Conservation (phyloP, 305 asterid species). For the Andrographis paniculata region DNA sequence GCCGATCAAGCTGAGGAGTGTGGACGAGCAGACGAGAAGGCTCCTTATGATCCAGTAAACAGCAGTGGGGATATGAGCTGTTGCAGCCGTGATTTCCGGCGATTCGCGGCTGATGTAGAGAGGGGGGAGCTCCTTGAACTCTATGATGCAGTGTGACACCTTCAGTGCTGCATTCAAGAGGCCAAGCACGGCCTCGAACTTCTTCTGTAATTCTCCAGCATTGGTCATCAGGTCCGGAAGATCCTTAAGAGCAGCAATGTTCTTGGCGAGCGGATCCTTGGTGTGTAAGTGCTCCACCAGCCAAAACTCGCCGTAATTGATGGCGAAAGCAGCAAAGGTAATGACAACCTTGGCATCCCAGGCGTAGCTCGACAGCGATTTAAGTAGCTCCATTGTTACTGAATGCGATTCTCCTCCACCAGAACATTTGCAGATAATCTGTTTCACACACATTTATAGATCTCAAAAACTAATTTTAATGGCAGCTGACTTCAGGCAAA, state of each 20-base stretch:
- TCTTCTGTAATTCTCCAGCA: slow-evolving; percentile 28
- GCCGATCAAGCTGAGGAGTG: slow-evolving; percentile 60
- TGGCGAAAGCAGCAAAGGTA: slow-evolving; percentile 67
- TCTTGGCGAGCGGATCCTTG: slow-evolving; percentile 53
- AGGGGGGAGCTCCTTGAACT: slow-evolving; percentile 61
- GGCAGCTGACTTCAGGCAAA: no score
- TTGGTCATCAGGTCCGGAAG: slow-evolving; percentile 50
- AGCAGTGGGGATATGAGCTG: slow-evolving; percentile 69
- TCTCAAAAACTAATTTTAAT: no score
- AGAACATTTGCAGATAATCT: slow-evolving; percentile 56
- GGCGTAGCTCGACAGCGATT: slow-evolving; percentile 44
- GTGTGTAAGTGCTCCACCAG: slow-evolving; percentile 60
- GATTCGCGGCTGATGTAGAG: slow-evolving; percentile 39
- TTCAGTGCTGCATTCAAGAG: slow-evolving; percentile 31
- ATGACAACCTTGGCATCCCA: slow-evolving; percentile 88
- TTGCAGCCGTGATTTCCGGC: slow-evolving; percentile 42
- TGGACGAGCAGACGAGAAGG: slow-evolving; percentile 55
- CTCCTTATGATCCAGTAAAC: slow-evolving; percentile 78
- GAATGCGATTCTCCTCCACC: slow-evolving; percentile 65
- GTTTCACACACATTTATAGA: slow-evolving; percentile 13
- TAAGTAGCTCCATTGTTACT: slow-evolving; percentile 56
- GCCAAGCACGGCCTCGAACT: slow-evolving; percentile 33
- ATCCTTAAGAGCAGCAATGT: slow-evolving; percentile 69
- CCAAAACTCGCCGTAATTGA: slow-evolving; percentile 86
- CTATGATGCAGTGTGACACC: slow-evolving; percentile 48